Evolutionary conservation across 2,329 filamentous ascomycete genomes (phyloP).

Genomic region (Aschersonia sp.): DNA sequence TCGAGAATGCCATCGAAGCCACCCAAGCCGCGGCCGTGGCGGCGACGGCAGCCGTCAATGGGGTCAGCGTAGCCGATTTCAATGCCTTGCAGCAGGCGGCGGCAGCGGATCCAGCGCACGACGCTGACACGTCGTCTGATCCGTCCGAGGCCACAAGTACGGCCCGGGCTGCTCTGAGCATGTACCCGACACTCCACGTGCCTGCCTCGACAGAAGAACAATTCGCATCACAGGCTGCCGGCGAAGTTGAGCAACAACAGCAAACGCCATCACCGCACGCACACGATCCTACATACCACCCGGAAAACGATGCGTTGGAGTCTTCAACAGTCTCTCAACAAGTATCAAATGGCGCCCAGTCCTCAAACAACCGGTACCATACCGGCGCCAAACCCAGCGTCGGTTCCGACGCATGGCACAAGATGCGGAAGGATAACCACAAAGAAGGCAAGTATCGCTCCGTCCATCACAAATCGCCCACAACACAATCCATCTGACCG

Average conservation of each 20-base stretch:
- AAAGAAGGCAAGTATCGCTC: conserved; percentile 67
- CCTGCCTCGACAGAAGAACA: conserved; percentile 44
- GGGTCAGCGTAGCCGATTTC: conserved; percentile 38
- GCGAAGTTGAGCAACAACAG: conserved; percentile 11
- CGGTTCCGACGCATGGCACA: conserved; percentile 97
- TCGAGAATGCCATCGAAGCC: conserved; percentile 37
- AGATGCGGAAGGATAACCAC: conserved; percentile 92
- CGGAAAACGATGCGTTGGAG: conserved; percentile 17
- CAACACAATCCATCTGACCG: neutral
- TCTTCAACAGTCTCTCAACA: conserved; percentile 8
- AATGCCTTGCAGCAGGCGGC: conserved; percentile 41
- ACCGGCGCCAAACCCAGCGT: conserved; percentile 62
- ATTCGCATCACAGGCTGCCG: conserved; percentile 36
- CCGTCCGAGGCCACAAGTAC: conserved; percentile 42
- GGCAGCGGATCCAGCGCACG: conserved; percentile 26
- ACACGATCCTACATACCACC: conserved; percentile 18
- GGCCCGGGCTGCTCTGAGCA: conserved; percentile 42
- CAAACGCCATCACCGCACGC: neutral
- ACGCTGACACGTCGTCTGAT: conserved; percentile 29
- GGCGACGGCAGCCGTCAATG: conserved; percentile 19
- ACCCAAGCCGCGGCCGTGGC: conserved; percentile 19
- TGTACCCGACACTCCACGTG: conserved; percentile 46
- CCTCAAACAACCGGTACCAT: conserved; percentile 17
- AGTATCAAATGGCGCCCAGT: conserved; percentile 25
- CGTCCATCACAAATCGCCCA: neutral